Base-by-base conservation (phyloP, 169 alveolate species). In the Sarcocystis neurona region DNA sequence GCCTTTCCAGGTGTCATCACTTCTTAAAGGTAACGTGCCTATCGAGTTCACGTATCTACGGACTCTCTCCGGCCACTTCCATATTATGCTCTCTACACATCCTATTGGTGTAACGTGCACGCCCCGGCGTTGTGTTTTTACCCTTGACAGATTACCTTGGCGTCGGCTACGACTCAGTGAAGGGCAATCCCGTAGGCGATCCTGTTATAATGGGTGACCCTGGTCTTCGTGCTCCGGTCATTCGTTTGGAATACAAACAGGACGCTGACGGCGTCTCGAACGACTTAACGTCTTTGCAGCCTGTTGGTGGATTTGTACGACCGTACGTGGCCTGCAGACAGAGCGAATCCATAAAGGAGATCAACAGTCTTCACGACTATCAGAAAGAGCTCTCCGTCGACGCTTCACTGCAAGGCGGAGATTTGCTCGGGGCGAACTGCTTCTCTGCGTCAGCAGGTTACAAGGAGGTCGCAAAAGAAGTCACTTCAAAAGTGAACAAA, bases 101-200 rank as follows among this genome's bases (percentile, higher is more conserved):
- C n/a, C n/a, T n/a, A n/a, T n/a, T n/a, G n/a, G n/a, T n/a, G n/a
- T n/a, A n/a, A n/a, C n/a, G n/a, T n/a, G n/a, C n/a, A n/a, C n/a
- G n/a, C n/a, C n/a, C n/a, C n/a, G n/a, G n/a, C n/a, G n/a, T n/a
- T n/a, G n/a, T n/a, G 32, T 72, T 30, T 39, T 10, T 20, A 0
- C 41, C 10, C 10, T 72, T 20, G 15, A 58, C 92, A 93, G 96
- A 93, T 72, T 95, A 94, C 85, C 88, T 95, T 10, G 97, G 97
- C 10, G 89, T 93, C 23, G 97, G 97, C 20, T 95, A 95, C 79
- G 97, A 95, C 70, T 88, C 90, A 47, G 89, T 95, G 41, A 91
- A 90, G 89, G 97, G 97, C 0, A 95, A 95, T 82, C 97, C 97
- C 10, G 92, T 94, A 23, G 97, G 97, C 0, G 97, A 95, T 79